Evolutionary conservation across 2,329 filamentous ascomycete species (phyloP).

Genomic region (Coniochaeta hoffmannii): DNA sequence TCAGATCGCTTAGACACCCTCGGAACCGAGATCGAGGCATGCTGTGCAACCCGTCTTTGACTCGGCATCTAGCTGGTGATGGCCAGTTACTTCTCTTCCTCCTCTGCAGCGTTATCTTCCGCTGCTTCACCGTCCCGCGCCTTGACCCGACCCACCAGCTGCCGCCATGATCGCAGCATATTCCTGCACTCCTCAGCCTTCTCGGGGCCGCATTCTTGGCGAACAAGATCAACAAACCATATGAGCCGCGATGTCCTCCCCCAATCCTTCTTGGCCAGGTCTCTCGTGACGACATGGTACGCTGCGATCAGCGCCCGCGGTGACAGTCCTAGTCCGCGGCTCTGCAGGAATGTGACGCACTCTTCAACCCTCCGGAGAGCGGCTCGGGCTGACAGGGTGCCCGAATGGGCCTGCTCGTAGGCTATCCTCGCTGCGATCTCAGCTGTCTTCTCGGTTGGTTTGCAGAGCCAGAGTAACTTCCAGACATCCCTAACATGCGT

Average conservation of each 20-base stretch:
- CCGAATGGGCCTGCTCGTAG: constrained; percentile 10
- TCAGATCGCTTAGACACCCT: not conserved
- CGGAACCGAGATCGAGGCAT: not conserved
- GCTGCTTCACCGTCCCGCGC: not conserved
- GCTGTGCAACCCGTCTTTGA: not conserved
- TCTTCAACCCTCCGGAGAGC: constrained; percentile 23
- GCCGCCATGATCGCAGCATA: constrained; percentile 17
- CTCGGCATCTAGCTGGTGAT: not conserved
- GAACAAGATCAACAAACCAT: constrained; percentile 26
- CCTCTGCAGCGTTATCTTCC: not conserved
- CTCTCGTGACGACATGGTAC: constrained; percentile 25
- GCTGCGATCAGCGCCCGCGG: constrained; percentile 19
- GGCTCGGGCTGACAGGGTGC: constrained; percentile 13
- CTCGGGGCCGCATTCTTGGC: constrained; percentile 16
- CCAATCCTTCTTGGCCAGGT: constrained; percentile 22
- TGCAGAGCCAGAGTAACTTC: not conserved
- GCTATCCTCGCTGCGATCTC: constrained; percentile 14
- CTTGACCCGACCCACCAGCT: constrained; percentile 6
- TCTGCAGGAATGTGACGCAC: constrained; percentile 22
- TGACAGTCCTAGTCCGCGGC: constrained; percentile 15
- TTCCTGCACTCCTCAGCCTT: constrained; percentile 12
- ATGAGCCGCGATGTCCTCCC: constrained; percentile 26
- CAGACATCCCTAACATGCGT: not conserved
- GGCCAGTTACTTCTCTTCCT: not conserved
- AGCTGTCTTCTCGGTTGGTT: constrained; percentile 5